Conservation (phyloP, 345 rosid genomes). For the Luvunga scandens region DNA sequence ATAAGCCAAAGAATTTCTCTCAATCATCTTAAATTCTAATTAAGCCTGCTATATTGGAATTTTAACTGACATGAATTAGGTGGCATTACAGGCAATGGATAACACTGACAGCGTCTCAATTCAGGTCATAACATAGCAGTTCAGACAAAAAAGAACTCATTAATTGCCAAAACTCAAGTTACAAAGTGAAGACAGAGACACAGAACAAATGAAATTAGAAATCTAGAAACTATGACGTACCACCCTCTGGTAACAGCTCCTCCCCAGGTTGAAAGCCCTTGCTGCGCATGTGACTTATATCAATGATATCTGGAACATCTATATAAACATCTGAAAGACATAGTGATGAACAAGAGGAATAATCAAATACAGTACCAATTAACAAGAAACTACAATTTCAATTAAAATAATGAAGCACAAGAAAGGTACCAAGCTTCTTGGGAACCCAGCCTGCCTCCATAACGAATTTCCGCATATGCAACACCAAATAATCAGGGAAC, state of each 20-base stretch:
- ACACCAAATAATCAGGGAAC: slow-evolving; percentile 91
- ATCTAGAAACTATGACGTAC: slow-evolving; percentile 30
- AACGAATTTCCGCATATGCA: slow-evolving; percentile 97
- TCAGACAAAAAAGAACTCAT: not conserved
- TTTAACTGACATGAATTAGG: not conserved
- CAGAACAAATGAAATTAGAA: not conserved
- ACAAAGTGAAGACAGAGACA: not conserved
- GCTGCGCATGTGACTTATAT: slow-evolving; percentile 93
- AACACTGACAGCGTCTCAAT: not conserved
- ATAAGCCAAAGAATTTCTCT: not conserved
- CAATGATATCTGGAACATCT: slow-evolving; percentile 92
- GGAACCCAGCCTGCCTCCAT: slow-evolving; percentile 99
- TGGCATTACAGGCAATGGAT: not conserved
- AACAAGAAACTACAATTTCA: not conserved
- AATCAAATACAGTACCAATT: slow-evolving; percentile 15
- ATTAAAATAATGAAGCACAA: slow-evolving; percentile 9
- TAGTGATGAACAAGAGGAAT: slow-evolving; percentile 12
- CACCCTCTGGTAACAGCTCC: slow-evolving; percentile 82
- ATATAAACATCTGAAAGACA: slow-evolving; percentile 74
- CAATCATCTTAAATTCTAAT: not conserved
- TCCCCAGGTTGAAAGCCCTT: slow-evolving; percentile 94
- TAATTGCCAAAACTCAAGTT: not conserved
- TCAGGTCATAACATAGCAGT: not conserved
- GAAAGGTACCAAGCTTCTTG: slow-evolving; percentile 80
- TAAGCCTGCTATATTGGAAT: not conserved